Conservation (phyloP, 495 filamentous ascomycete species). For the Aspergillus affinis region DNA sequence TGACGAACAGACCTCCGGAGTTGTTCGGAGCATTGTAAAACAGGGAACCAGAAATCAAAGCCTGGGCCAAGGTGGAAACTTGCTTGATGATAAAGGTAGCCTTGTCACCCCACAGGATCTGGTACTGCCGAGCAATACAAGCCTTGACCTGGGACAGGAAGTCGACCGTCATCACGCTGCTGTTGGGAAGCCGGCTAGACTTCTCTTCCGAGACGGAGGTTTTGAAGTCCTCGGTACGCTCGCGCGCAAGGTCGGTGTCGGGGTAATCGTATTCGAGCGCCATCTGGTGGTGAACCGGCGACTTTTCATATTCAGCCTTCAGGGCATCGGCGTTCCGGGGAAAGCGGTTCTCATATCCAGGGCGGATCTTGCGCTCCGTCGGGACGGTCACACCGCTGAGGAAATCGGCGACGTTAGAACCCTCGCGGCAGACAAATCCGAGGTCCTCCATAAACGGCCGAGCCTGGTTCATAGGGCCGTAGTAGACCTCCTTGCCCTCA, state of each 20-base stretch:
- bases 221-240: slow-evolving; percentile 52
- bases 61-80: slow-evolving; percentile 41
- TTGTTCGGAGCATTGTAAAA: slow-evolving; percentile 43
- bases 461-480: slow-evolving; percentile 58
- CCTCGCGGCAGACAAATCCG: slow-evolving; percentile 65
- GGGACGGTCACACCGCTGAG: slow-evolving; percentile 73
- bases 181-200: slow-evolving; percentile 36
- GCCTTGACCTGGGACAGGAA: slow-evolving; percentile 59
- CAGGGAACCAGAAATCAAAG: slow-evolving; percentile 42
- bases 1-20: slow-evolving; percentile 50
- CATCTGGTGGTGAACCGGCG: slow-evolving; percentile 36
- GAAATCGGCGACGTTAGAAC: slow-evolving; percentile 70
- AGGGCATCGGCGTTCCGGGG: slow-evolving; percentile 46
- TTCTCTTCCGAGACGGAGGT: slow-evolving; percentile 44
- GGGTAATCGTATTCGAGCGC: slow-evolving; percentile 52
- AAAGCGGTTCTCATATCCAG: slow-evolving; percentile 50
- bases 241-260: slow-evolving; percentile 38
- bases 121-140: slow-evolving; percentile 53
- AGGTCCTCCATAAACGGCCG: slow-evolving; percentile 66
- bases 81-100: slow-evolving; percentile 61
- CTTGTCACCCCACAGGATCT: slow-evolving; percentile 61
- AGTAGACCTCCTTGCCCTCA: slow-evolving; percentile 61
- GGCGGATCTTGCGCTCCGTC: slow-evolving; percentile 58
- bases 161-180: slow-evolving; percentile 56
- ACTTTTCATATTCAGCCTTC: slow-evolving; percentile 40